phyloP scores from a whole-genome alignment of 2,329 filamentous ascomycete genomes.

The Fusarium longipes region DNA sequence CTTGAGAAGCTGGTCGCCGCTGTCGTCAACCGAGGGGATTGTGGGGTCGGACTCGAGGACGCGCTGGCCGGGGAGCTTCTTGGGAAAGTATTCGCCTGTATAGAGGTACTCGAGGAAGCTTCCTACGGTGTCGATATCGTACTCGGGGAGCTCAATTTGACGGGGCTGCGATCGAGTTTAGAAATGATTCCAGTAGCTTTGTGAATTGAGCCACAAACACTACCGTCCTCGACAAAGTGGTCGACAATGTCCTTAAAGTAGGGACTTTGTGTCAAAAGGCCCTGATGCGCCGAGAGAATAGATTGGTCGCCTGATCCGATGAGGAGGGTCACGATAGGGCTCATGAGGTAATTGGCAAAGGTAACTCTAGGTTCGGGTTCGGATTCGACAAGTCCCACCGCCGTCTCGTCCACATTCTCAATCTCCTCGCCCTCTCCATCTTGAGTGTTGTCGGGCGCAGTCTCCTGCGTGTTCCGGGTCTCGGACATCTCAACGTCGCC shows the following conservation, averaged over 20 bases:
- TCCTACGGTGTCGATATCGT: constrained; percentile 52
- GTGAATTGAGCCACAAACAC: constrained; percentile 59
- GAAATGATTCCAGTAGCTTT: not conserved
- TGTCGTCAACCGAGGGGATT: constrained; percentile 75
- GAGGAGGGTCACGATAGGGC: constrained; percentile 75
- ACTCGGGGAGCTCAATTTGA: constrained; percentile 70
- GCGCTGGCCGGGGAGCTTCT: constrained; percentile 70
- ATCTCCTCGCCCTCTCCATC: constrained; percentile 50
- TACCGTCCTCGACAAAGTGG: constrained; percentile 69
- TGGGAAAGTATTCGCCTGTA: constrained; percentile 74
- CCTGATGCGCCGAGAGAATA: constrained; percentile 82
- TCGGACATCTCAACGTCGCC: constrained; percentile 57
- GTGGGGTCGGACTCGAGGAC: constrained; percentile 76
- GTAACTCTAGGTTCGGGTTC: constrained; percentile 53
- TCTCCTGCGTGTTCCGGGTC: constrained; percentile 25
- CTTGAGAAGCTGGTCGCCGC: constrained; percentile 85
- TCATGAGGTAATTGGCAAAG: constrained; percentile 72
- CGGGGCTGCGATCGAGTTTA: constrained; percentile 61
- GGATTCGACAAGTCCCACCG: constrained; percentile 55
- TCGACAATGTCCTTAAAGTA: constrained; percentile 75
- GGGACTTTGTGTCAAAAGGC: constrained; percentile 77
- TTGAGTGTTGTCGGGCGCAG: constrained; percentile 47
- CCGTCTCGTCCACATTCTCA: constrained; percentile 49
- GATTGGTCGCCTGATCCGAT: constrained; percentile 72
- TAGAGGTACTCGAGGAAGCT: constrained; percentile 57